These are phyloP conservation scores for Hypomyces perniciosus DNA, from an alignment of 2,329 filamentous ascomycete species.

Conservation along the genomic window DNA sequence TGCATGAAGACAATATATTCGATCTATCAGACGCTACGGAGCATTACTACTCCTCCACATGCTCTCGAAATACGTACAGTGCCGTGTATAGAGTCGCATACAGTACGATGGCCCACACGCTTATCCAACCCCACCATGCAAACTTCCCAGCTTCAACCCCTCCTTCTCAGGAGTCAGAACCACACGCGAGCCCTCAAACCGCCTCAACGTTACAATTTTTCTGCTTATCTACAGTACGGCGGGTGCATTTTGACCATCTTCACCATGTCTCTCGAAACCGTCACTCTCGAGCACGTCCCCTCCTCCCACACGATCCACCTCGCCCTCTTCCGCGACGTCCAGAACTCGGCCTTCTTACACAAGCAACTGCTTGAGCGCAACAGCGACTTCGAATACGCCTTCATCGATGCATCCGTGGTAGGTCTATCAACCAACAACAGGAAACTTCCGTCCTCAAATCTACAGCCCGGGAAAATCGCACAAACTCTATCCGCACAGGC, in stretches of 20 bases:
- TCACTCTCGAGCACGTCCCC: conserved; percentile 72
- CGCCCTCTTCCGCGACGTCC: conserved; percentile 67
- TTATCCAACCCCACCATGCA: too few relatives aligned
- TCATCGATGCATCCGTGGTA: conserved; percentile 80
- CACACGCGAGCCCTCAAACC: too few relatives aligned
- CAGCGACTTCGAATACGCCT: conserved; percentile 81
- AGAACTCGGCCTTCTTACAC: conserved; percentile 72
- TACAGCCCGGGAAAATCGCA: background rate
- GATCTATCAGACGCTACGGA: too few relatives aligned
- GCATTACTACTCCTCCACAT: too few relatives aligned
- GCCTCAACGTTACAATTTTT: too few relatives aligned
- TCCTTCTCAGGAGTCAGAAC: too few relatives aligned
- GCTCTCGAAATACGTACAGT: too few relatives aligned
- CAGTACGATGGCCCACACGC: too few relatives aligned
- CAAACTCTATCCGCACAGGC: too few relatives aligned
- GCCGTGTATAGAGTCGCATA: too few relatives aligned
- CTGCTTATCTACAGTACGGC: background rate
- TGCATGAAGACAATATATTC: too few relatives aligned
- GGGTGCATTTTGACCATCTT: background rate
- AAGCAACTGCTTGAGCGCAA: conserved; percentile 83
- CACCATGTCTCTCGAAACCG: conserved; percentile 54
- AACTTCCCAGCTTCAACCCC: too few relatives aligned
- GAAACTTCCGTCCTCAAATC: background rate
- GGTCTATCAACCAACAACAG: conserved; percentile 20
- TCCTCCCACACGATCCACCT: conserved; percentile 61